Evolutionary conservation across 495 filamentous ascomycete species (phyloP), one percentile per base, ranked within the genome.

Genomic region (Aspergillus nanangensis): DNA sequence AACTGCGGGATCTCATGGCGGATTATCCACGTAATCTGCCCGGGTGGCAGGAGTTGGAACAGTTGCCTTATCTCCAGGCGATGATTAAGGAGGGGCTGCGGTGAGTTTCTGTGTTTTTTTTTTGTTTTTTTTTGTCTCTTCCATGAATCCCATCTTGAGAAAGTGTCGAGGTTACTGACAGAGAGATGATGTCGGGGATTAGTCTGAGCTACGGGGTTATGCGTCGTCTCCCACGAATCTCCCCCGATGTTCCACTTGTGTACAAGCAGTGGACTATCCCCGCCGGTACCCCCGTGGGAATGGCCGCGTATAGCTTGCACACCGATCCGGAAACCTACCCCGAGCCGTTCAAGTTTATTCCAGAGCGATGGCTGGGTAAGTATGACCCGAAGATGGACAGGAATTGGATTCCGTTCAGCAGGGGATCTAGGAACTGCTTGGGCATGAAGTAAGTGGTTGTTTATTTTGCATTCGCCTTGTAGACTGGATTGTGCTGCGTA

Each of bases 371-470:
- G 37, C 8, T 48, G 14, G 36, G 31, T 8, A 15, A 41, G 3
- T 44, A 50, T 27, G 15, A 50, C 21, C 39, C 39, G 14, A 8
- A 21, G 8, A 50, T 50, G 47, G 23, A 44, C 25, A 17, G 40
- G 7, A 37, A 44, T 14, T 50, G 18, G 10, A 31, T 50, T 9
- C 13, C 47, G n/a, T 50, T 50, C 23, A 18, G 38, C 11, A 22
- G 29, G 14, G 47, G 47, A 2, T 50, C 47, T 0, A 19, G 47
- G 18, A 44, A 7, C n/a, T 50, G 47, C 18, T 9, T 50, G 5
- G 47, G 47, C n/a, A 44, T 44, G 39, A 50, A 50, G 47, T 50
- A 50, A 31, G 47, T n/a, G n/a, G n/a, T n/a, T n/a, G n/a, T n/a
- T n/a, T n/a, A n/a, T n/a, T n/a, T n/a, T n/a, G n/a, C n/a, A n/a